Evolutionary conservation across 23 red algal genomes (phyloP).

Genomic region (Cyanidiococcus yangmingshanensis): DNA sequence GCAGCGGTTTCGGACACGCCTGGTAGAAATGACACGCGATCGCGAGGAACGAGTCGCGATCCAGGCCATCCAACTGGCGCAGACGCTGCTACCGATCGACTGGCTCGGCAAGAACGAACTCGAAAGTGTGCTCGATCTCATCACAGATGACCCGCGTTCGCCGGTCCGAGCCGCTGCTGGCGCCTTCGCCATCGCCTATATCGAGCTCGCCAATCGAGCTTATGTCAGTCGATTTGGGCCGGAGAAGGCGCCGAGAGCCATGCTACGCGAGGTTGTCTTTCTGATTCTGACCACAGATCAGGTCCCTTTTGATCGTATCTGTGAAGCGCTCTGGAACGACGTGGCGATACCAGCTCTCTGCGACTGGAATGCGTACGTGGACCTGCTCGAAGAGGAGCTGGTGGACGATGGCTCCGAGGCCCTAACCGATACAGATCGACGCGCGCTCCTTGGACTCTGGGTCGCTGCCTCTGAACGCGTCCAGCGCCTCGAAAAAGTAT

Average conservation of each 20-base stretch:
- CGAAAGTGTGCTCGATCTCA: constrained; percentile 10
- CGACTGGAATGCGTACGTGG: constrained; percentile 46
- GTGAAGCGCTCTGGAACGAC: constrained; percentile 54
- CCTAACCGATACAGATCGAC: constrained; percentile 30
- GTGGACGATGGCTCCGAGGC: constrained; percentile 22
- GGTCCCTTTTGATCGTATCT: constrained; percentile 5
- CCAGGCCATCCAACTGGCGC: constrained; percentile 44
- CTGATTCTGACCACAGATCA: constrained; percentile 17
- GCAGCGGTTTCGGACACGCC: constrained; percentile 46
- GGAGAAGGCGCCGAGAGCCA: constrained; percentile 6
- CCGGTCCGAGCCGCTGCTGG: constrained; percentile 24
- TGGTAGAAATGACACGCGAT: constrained; percentile 69
- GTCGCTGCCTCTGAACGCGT: constrained; percentile 31
- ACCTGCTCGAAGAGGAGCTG: constrained; percentile 25
- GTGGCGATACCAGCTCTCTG: constrained; percentile 35
- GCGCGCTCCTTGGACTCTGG: constrained; percentile 24
- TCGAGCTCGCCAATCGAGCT: not conserved
- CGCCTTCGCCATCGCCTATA: constrained; percentile 5
- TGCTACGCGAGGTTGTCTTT: constrained; percentile 36
- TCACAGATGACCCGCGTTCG: constrained; percentile 6
- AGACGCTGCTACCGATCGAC: constrained; percentile 25
- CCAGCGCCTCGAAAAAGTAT: constrained; percentile 20
- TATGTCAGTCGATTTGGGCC: not conserved
- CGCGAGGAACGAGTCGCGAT: constrained; percentile 51
- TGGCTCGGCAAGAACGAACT: constrained; percentile 8